A percentile compares a stretch with the other conserved stretches of the same genome.
These are phyloP conservation scores for Drechslerella coelobrocha DNA, from an alignment of 2,329 filamentous ascomycete species.

Conservation along the genomic window DNA sequence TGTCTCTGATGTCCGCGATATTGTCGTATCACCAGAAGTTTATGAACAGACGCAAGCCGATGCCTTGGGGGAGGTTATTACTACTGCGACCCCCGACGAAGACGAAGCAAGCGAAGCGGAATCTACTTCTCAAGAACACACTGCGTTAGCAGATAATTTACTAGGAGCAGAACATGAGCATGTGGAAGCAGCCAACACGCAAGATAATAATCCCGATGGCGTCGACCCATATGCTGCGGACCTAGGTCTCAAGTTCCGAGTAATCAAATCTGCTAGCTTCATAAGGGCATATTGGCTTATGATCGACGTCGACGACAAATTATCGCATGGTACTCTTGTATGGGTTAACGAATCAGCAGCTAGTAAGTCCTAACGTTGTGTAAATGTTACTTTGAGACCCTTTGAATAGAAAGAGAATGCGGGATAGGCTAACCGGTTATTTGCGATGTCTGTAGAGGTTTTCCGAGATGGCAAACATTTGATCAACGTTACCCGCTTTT, in stretches of 20 bases:
- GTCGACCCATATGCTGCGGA: neutral
- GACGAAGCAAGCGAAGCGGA: neutral
- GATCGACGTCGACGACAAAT: conserved; percentile 7
- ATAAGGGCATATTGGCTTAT: conserved; percentile 36
- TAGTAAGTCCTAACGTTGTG: conserved; percentile 39
- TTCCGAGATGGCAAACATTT: conserved; percentile 18
- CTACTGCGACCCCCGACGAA: neutral
- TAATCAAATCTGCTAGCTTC: conserved; percentile 10
- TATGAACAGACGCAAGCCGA: conserved; percentile 10
- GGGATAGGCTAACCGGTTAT: conserved; percentile 2
- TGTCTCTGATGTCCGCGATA: conserved; percentile 12
- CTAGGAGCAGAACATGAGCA: neutral
- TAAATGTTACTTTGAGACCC: too few relatives aligned
- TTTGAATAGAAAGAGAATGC: neutral
- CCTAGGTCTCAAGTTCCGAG: conserved; percentile 8
- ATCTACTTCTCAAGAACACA: neutral
- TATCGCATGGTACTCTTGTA: conserved; percentile 36
- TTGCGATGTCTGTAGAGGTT: conserved; percentile 13
- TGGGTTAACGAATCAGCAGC: conserved; percentile 39
- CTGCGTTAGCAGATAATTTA: neutral
- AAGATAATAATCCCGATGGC: neutral
- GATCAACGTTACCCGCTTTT: conserved; percentile 15
- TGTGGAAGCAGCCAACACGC: neutral
- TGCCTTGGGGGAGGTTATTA: neutral
- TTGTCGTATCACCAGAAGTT: conserved; percentile 32